phyloP scores from a whole-genome alignment of 495 filamentous ascomycete genomes.

The Physcia stellaris region DNA sequence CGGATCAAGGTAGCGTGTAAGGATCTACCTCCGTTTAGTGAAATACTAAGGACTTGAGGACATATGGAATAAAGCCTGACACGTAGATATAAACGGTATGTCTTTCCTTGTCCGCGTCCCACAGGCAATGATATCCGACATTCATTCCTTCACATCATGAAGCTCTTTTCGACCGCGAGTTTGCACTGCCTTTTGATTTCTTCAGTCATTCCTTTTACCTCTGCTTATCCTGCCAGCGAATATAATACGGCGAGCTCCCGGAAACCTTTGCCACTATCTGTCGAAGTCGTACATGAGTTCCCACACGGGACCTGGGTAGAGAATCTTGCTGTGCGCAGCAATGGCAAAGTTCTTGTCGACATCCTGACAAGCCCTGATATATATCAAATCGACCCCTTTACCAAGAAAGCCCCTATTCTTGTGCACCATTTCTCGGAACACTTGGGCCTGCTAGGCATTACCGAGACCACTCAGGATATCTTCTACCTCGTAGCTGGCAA shows the following conservation, averaged over 20 bases:
- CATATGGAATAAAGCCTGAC: no score
- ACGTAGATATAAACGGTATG: no score
- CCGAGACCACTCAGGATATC: background rate
- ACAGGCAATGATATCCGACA: no score
- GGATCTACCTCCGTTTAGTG: no score
- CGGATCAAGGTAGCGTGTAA: no score
- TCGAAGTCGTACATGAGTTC: constrained; percentile 15
- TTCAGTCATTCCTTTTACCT: background rate
- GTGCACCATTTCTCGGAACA: constrained; percentile 3
- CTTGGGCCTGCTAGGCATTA: constrained; percentile 1
- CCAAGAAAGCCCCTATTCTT: background rate
- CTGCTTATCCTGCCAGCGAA: background rate
- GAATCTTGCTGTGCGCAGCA: constrained; percentile 33
- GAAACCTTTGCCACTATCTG: background rate
- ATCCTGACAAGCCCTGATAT: constrained; percentile 20
- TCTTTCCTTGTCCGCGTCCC: no score
- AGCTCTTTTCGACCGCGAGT: no score
- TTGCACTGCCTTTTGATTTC: no score
- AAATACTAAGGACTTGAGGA: no score
- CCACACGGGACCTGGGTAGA: constrained; percentile 25
- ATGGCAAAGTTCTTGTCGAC: constrained; percentile 31
- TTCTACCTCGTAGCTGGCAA: constrained; percentile 9
- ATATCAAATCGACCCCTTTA: constrained; percentile 6
- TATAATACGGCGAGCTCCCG: background rate
- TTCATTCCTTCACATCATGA: no score